These are phyloP conservation scores for Coemansia sp. DNA, from an alignment of 192 early-diverging fungal species.

Conservation along the genomic window DNA sequence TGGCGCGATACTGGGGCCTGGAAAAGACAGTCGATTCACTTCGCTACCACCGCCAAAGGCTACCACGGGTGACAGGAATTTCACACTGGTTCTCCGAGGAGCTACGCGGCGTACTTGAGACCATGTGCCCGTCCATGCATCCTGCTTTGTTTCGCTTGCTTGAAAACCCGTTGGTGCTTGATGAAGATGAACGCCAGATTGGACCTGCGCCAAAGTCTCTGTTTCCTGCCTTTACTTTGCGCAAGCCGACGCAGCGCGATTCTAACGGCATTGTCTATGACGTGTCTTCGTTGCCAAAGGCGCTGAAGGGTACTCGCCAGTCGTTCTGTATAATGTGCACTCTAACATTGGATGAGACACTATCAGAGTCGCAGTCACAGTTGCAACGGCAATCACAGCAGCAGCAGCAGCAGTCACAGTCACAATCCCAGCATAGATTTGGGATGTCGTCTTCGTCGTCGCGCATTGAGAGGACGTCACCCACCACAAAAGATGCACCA, in stretches of 20 bases:
- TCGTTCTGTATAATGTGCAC: constrained; percentile 56
- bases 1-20: constrained; percentile 54
- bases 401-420: constrained; percentile 5
- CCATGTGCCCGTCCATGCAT: constrained; percentile 46
- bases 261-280: constrained; percentile 33
- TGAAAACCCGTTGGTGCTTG: constrained; percentile 49
- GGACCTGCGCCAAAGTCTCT: constrained; percentile 32
- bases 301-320: constrained; percentile 49
- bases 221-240: constrained; percentile 39
- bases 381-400: background rate
- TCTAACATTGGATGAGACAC: constrained; percentile 20
- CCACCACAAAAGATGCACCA: background rate
- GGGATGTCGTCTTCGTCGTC: background rate
- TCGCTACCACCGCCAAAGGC: constrained; percentile 37
- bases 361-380: background rate
- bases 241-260: constrained; percentile 13
- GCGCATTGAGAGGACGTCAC: constrained; percentile 10
- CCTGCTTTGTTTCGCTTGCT: constrained; percentile 43
- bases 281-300: constrained; percentile 41
- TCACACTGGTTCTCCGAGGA: constrained; percentile 52
- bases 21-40: constrained; percentile 42
- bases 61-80: constrained; percentile 50
- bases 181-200: constrained; percentile 10
- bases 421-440: background rate
- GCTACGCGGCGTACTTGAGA: constrained; percentile 47